Evolutionary conservation across 495 filamentous ascomycete genomes (phyloP).

Genomic region (Aspergillus bertholletiae): DNA sequence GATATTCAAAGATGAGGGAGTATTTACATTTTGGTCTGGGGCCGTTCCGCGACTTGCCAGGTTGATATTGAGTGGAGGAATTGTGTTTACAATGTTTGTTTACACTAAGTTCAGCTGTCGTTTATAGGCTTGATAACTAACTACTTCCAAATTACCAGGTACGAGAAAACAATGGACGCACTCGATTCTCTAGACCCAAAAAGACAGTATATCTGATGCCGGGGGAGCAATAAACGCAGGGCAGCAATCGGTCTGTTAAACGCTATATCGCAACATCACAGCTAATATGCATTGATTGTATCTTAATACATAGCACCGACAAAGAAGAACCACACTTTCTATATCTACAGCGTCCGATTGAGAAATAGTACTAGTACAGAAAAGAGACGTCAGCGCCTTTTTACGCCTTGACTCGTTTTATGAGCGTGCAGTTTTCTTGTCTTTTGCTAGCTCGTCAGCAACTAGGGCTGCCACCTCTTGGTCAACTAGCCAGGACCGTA

Average conservation of each 20-base stretch:
- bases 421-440: conserved; percentile 12
- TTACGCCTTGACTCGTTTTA: not conserved
- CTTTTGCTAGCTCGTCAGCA: conserved; percentile 37
- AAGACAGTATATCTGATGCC: conserved; percentile 68
- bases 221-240: not conserved
- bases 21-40: conserved; percentile 91
- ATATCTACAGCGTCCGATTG: not conserved
- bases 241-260: not conserved
- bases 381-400: not conserved
- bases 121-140: not conserved
- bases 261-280: not conserved
- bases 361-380: not conserved
- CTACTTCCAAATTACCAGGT: conserved; percentile 46
- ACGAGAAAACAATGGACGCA: conserved; percentile 93
- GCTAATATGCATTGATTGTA: not conserved
- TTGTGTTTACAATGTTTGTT: conserved; percentile 91
- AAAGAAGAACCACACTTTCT: not conserved
- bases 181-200: conserved; percentile 81
- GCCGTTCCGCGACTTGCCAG: conserved; percentile 81
- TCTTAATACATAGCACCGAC: not conserved
- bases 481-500: conserved; percentile 73
- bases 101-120: not conserved
- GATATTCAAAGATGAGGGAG: conserved; percentile 85
- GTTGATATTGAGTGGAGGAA: conserved; percentile 86
- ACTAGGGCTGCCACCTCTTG: conserved; percentile 69